phyloP scores from a whole-genome alignment of 345 rosid species.

The Eucalyptus paniculata region DNA sequence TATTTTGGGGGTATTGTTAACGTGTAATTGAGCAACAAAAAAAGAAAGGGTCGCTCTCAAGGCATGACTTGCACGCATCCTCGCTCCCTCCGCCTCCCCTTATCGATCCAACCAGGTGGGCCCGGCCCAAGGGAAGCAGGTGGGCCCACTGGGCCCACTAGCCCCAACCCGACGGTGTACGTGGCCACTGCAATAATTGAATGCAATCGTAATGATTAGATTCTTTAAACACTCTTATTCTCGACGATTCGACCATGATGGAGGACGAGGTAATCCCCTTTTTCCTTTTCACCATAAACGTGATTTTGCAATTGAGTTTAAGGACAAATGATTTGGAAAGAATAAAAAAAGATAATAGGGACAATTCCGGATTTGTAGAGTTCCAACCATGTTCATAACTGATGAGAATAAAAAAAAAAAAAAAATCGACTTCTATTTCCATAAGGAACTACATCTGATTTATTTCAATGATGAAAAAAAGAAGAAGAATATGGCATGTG shows the following conservation, averaged over 20 bases:
- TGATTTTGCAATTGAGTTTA: not conserved
- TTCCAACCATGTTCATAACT: not conserved
- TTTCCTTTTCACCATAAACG: not conserved
- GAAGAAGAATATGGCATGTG: fast-evolving
- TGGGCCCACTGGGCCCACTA: not conserved
- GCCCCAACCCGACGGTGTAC: not conserved
- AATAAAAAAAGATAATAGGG: not conserved
- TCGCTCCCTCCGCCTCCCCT: not conserved
- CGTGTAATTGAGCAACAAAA: not conserved
- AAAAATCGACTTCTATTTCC: not conserved
- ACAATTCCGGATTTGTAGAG: not conserved
- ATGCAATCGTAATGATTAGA: not conserved
- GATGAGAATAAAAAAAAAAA: not conserved
- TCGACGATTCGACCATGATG: not conserved
- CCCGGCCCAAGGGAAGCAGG: not conserved
- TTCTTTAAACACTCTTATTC: not conserved
- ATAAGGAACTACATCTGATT: not conserved
- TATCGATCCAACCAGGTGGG: not conserved
- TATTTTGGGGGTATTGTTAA: not conserved
- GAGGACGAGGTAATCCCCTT: not conserved
- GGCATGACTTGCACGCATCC: not conserved
- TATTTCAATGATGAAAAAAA: not conserved
- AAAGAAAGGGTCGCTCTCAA: not conserved
- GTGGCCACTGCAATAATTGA: not conserved
- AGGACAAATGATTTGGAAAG: not conserved